A percentile compares a stretch with the other conserved stretches of the same genome.
Evolutionary conservation across 78 protist genomes (phyloP).

Genomic region (Chrysochromulina tobinii): DNA sequence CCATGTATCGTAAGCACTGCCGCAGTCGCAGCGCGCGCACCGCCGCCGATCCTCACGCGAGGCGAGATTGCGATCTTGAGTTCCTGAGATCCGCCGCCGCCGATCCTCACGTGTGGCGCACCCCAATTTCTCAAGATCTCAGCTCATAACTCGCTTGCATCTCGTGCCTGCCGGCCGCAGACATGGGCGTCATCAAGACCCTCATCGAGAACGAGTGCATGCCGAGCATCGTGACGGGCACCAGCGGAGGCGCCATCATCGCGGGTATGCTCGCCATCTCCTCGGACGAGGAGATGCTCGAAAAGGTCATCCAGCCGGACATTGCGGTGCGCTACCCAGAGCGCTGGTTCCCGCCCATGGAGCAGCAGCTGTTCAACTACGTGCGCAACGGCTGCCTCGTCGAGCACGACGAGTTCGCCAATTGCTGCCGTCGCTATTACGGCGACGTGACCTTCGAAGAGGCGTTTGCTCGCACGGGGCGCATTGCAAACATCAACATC

Average conservation of each 20-base stretch:
- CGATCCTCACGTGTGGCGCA: too few relatives aligned
- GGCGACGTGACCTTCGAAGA: conserved; percentile 75
- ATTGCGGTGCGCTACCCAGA: background rate
- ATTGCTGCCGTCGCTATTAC: background rate
- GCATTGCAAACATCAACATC: conserved; percentile 77
- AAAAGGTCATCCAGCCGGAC: background rate
- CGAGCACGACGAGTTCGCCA: background rate
- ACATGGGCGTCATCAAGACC: conserved; percentile 71
- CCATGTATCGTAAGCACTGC: conserved; percentile 43
- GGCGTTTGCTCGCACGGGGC: conserved; percentile 73
- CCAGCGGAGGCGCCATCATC: conserved; percentile 59
- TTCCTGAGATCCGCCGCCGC: too few relatives aligned
- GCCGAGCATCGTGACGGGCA: conserved; percentile 67
- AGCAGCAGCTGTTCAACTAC: background rate
- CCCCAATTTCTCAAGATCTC: too few relatives aligned
- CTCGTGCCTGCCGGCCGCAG: too few relatives aligned
- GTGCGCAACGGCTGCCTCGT: background rate
- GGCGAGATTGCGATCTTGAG: too few relatives aligned
- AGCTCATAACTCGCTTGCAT: too few relatives aligned
- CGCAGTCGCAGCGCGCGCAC: too few relatives aligned
- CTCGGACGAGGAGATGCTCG: conserved; percentile 19
- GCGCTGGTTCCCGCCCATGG: background rate
- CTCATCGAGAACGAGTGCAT: conserved; percentile 53
- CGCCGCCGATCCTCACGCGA: too few relatives aligned
- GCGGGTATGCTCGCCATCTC: conserved; percentile 50